Conservation (phyloP, 2,329 filamentous ascomycete genomes). For the Ophiostoma fasciatum region DNA sequence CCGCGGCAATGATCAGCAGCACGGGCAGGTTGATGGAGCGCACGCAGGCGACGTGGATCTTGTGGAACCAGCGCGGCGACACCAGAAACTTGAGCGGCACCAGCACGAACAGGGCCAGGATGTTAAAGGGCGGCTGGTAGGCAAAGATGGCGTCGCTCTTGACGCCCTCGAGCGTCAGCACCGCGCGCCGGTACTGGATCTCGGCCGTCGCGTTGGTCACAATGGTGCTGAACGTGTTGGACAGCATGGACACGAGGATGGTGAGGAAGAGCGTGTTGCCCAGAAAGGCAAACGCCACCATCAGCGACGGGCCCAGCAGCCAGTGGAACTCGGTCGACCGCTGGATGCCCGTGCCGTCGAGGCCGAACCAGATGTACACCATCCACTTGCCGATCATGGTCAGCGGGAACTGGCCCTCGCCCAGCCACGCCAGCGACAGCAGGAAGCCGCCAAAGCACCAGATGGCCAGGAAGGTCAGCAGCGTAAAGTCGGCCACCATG, state of each 20-base stretch:
- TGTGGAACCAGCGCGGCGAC: constrained; percentile 77
- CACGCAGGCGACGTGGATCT: constrained; percentile 68
- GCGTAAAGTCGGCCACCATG: constrained; percentile 78
- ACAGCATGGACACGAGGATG: constrained; percentile 74
- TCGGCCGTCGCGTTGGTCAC: constrained; percentile 66
- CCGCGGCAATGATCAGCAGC: constrained; percentile 52
- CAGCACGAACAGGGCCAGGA: constrained; percentile 58
- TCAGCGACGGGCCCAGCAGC: constrained; percentile 63
- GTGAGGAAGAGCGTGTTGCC: constrained; percentile 84
- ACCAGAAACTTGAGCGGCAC: constrained; percentile 66
- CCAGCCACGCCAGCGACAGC: constrained; percentile 65
- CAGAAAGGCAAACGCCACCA: constrained; percentile 73
- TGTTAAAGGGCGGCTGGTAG: constrained; percentile 72
- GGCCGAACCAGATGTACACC: constrained; percentile 85
- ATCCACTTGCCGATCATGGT: constrained; percentile 78
- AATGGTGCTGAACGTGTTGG: constrained; percentile 69
- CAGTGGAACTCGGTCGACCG: constrained; percentile 56
- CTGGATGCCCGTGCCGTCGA: constrained; percentile 55
- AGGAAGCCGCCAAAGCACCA: constrained; percentile 81
- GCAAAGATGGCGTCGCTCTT: constrained; percentile 74
- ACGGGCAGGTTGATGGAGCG: constrained; percentile 62
- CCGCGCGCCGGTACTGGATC: constrained; percentile 67
- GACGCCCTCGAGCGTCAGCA: constrained; percentile 72
- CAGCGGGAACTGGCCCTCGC: constrained; percentile 44
- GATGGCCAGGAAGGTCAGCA: constrained; percentile 56